Evolutionary conservation across 2,329 filamentous ascomycete genomes (phyloP), one percentile per base, ranked within the genome.

Genomic region (Plectosphaerella plurivora): DNA sequence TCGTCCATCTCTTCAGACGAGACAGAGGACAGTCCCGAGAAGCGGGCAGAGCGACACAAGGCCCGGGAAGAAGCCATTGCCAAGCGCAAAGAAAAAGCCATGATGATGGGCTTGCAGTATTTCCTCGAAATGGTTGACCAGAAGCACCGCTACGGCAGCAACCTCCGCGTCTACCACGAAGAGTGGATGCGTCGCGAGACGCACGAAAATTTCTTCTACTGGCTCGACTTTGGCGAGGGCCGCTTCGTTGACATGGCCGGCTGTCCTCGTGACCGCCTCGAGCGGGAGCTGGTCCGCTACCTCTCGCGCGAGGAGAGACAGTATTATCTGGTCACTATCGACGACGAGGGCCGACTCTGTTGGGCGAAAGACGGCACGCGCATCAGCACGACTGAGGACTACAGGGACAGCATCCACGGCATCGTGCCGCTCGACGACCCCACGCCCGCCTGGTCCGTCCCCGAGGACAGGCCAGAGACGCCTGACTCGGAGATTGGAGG

Each of bases 151-250:
- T 95, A 96, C 63, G 92, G 91, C 4, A 87, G 85, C 51, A 95
- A 94, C 59, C 69, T 96, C 49, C 78, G 88, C 33, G 80, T 82
- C 33, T 97, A 96, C 61, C 92, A 97, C 63, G 82, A 84, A 54
- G 83, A 88, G 58, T 97, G 92, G 92, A 91, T 91, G 67, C 82
- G 80, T 55, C 75, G 83, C 2, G 76, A 88, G 25, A 93, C 90
- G 0, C 81, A 84, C 5, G 87, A 96, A 65, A 96, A 94, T 64
- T 97, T 92, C 77, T 96, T 96, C 67, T 93, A 91, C 70, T 96
- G 92, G 91, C 76, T 96, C 1, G 92, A 97, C 65, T 77, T 88
- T 53, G 92, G 92, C 5, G 86, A 86, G 47, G 92, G 92, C 0
- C 83, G 75, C 59, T 68, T 80, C 39, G 65, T 94, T 44, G 87